Evolutionary conservation across 208 protist species (phyloP).

Genomic region (Trichomonas tenax): DNA sequence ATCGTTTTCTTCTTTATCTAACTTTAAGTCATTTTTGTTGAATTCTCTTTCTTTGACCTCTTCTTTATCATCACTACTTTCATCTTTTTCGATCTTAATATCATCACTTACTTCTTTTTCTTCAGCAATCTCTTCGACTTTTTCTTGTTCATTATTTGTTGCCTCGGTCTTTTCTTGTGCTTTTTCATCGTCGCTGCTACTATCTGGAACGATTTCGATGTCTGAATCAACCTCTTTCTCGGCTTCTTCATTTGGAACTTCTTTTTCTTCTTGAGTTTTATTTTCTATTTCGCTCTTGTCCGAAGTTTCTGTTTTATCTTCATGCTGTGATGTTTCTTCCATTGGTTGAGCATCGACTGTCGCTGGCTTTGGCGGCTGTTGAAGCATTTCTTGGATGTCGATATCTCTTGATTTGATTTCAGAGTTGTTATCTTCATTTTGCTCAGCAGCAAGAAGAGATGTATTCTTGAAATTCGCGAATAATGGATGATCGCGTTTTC

Average conservation of each 20-base stretch:
- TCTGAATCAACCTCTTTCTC: neutral
- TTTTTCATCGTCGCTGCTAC: neutral
- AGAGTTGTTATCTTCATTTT: neutral
- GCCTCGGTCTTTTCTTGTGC: neutral
- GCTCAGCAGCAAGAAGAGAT: neutral
- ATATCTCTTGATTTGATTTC: neutral
- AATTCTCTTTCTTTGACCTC: neutral
- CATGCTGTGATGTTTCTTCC: neutral
- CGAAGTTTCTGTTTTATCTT: neutral
- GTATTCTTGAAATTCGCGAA: no score
- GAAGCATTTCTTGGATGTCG: neutral
- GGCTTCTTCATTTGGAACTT: neutral
- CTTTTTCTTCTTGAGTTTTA: neutral
- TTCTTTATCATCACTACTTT: neutral
- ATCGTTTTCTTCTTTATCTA: neutral
- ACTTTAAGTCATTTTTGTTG: neutral
- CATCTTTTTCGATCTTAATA: neutral
- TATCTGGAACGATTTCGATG: neutral
- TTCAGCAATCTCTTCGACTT: neutral
- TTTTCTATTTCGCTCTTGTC: neutral
- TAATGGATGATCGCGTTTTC: no score
- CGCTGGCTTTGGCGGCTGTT: no score
- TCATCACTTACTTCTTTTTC: neutral
- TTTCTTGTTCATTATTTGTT: neutral
- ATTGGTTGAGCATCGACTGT: neutral